phyloP scores from a whole-genome alignment of 371 early-diverging fungal genomes.

The Blakeslea trispora region DNA sequence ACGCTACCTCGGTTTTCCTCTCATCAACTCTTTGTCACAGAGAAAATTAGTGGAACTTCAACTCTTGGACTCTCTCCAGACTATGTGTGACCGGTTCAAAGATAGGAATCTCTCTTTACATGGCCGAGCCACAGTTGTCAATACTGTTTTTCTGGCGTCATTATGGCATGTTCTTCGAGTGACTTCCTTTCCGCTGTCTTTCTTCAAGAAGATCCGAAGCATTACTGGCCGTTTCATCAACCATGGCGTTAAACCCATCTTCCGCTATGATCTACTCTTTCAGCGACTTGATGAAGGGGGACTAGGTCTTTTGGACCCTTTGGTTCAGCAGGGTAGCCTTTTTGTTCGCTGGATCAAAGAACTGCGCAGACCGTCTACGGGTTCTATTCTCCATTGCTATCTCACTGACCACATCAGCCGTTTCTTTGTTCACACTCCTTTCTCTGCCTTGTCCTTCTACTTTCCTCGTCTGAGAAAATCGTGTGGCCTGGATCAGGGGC shows the following conservation, averaged over 20 bases:
- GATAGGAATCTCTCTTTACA: conserved; percentile 15
- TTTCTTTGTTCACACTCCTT: neutral
- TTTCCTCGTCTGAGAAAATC: neutral
- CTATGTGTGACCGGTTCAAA: neutral
- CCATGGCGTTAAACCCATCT: neutral
- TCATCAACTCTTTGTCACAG: neutral
- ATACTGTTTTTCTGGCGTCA: conserved; percentile 18
- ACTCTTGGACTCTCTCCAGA: no score
- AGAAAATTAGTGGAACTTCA: no score
- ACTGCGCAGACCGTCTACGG: neutral
- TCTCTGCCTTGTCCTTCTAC: neutral
- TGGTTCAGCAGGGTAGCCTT: conserved; percentile 7
- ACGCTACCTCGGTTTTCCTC: conserved; percentile 6
- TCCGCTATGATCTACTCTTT: neutral
- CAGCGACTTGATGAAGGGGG: neutral
- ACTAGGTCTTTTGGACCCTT: conserved; percentile 15
- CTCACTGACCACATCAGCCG: neutral
- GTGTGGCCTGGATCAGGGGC: neutral
- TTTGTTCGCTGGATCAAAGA: conserved; percentile 15
- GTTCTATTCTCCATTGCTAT: neutral
- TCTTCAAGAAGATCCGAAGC: neutral
- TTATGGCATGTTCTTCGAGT: conserved; percentile 25
- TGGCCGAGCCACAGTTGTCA: conserved; percentile 15
- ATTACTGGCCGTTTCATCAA: neutral
- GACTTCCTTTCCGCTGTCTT: neutral